These are phyloP conservation scores for Candida sphagnicola DNA, from an alignment of 805 yeast genomes.

Conservation along the genomic window DNA sequence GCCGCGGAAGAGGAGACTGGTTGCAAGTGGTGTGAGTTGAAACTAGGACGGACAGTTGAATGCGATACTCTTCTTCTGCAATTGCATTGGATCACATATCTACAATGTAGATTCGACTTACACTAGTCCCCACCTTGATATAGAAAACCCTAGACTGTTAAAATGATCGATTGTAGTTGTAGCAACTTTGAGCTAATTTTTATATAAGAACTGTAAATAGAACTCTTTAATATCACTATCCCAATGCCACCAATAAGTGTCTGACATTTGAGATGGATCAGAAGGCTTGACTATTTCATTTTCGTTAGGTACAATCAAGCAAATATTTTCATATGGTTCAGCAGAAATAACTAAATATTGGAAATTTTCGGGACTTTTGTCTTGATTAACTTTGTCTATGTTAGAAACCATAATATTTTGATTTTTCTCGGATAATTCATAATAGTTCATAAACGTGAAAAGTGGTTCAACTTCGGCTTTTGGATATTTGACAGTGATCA, in stretches of 20 bases:
- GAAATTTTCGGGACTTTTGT: constrained; percentile 31
- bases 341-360: constrained; percentile 80
- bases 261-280: constrained; percentile 19
- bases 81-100: no score
- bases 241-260: constrained; percentile 64
- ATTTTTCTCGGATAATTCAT: constrained; percentile 51
- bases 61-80: no score
- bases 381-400: constrained; percentile 14
- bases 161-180: no score
- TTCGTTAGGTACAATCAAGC: constrained; percentile 68
- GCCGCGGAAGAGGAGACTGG: no score
- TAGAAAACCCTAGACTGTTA: no score
- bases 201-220: constrained; percentile 67
- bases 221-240: constrained; percentile 66
- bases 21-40: no score
- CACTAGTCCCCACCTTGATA: no score
- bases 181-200: no score
- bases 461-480: constrained; percentile 51
- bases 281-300: constrained; percentile 41
- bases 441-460: constrained; percentile 72
- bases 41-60: no score
- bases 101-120: no score
- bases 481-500: constrained; percentile 57
- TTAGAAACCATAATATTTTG: constrained; percentile 28
- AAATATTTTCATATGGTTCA: constrained; percentile 85